Percentiles rank a stretch among this genome's conserved stretches.
Conservation (phyloP, 2,329 filamentous ascomycete genomes). For the Drechslerella coelobrocha region DNA sequence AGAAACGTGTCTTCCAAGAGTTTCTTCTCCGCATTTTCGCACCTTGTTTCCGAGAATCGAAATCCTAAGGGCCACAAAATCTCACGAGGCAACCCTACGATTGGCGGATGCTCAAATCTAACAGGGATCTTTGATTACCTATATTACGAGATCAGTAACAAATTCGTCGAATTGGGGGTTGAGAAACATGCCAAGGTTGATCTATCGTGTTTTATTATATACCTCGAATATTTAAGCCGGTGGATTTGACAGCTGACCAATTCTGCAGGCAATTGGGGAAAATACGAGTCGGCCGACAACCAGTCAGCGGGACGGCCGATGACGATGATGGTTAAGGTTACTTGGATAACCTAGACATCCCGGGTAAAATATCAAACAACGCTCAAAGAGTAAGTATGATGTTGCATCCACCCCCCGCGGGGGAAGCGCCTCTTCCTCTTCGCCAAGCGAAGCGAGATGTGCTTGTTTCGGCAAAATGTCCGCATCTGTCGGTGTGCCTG, state of each 20-base stretch:
- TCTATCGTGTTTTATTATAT: background rate
- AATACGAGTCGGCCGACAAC: conserved; percentile 23
- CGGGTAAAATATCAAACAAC: background rate
- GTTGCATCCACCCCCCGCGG: background rate
- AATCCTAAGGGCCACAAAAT: background rate
- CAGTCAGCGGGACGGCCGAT: too few species aligned
- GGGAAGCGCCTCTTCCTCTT: too few species aligned
- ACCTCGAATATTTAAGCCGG: background rate
- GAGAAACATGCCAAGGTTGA: background rate
- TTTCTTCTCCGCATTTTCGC: background rate
- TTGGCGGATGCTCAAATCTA: background rate
- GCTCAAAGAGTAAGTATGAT: background rate
- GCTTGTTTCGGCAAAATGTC: background rate
- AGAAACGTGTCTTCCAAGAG: background rate
- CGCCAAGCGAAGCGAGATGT: background rate
- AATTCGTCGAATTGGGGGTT: background rate
- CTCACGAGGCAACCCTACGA: background rate
- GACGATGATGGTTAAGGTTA: too few species aligned
- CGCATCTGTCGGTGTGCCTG: too few species aligned
- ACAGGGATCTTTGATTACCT: background rate
- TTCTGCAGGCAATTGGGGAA: conserved; percentile 7
- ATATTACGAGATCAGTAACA: background rate
- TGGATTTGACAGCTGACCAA: conserved; percentile 1
- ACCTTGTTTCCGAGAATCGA: background rate
- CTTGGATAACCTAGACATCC: background rate